Evolutionary conservation across 805 yeast species (phyloP).

Genomic region (Ogataea zsoltii): DNA sequence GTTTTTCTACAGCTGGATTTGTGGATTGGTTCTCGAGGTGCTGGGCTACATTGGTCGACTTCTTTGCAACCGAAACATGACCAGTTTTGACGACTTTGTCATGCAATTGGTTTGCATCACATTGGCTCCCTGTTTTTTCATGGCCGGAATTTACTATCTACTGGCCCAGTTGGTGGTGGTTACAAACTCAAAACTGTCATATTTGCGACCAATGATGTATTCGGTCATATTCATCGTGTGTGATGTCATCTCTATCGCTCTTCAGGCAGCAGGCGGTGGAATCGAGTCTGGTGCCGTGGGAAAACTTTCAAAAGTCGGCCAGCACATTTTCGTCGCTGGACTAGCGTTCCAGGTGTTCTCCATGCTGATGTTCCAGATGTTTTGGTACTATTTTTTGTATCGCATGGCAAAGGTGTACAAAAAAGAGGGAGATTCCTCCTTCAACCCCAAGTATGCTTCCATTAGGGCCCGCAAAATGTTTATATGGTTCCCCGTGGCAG

Average conservation of each 20-base stretch:
- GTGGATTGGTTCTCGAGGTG: conserved; percentile 61
- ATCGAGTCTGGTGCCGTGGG: conserved; percentile 58
- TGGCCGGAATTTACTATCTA: conserved; percentile 80
- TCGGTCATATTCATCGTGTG: conserved; percentile 64
- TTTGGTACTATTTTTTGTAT: conserved; percentile 50
- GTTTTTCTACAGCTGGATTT: conserved; percentile 58
- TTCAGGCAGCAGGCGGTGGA: conserved; percentile 82
- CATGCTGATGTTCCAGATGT: conserved; percentile 58
- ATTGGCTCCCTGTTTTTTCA: conserved; percentile 77
- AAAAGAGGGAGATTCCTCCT: conserved; percentile 33
- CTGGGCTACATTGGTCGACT: conserved; percentile 68
- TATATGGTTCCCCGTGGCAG: conserved; percentile 43
- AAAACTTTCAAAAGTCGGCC: conserved; percentile 42
- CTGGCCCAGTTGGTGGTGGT: conserved; percentile 67
- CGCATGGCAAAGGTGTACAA: conserved; percentile 35
- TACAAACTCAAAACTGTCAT: conserved; percentile 55
- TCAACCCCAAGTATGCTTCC: conserved; percentile 36
- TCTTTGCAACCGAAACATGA: conserved; percentile 40
- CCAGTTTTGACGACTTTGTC: conserved; percentile 44
- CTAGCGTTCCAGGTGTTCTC: conserved; percentile 73
- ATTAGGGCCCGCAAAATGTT: conserved; percentile 41
- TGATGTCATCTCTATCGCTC: conserved; percentile 61
- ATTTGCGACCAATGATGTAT: conserved; percentile 56
- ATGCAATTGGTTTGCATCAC: conserved; percentile 71
- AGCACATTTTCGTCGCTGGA: conserved; percentile 75